Percentiles rank a stretch among this genome's conserved stretches.
Evolutionary conservation across 2,329 filamentous ascomycete genomes (phyloP).

Genomic region (Cladophialophora carrionii): DNA sequence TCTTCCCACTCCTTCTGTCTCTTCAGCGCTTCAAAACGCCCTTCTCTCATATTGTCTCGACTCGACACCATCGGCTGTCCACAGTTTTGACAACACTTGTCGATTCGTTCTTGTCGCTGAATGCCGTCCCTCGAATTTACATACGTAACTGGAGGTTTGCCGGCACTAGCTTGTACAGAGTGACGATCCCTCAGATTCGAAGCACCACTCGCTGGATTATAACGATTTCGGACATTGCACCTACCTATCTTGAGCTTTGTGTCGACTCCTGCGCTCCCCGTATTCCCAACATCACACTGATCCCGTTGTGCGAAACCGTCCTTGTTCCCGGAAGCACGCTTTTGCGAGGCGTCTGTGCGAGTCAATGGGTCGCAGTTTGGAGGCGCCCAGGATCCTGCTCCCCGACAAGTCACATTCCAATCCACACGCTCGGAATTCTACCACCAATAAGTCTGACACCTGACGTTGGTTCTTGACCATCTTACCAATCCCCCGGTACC

Average conservation of each 20-base stretch:
- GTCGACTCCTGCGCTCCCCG: neutral
- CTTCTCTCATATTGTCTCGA: slow-evolving; percentile 1
- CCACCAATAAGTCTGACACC: slow-evolving; percentile 30
- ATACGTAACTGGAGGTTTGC: neutral
- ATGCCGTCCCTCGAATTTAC: neutral
- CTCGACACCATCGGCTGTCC: neutral
- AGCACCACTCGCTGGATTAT: neutral
- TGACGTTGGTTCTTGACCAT: slow-evolving; percentile 26
- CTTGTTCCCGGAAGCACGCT: neutral
- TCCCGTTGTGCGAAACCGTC: neutral
- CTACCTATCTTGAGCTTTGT: neutral
- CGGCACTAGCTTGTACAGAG: neutral
- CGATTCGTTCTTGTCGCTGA: neutral
- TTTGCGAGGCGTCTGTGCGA: slow-evolving; percentile 1
- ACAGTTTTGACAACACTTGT: neutral
- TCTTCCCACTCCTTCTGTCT: slow-evolving; percentile 3
- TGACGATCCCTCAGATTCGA: slow-evolving; percentile 2
- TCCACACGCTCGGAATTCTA: slow-evolving; percentile 32
- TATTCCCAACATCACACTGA: neutral
- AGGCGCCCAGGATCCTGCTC: slow-evolving; percentile 19
- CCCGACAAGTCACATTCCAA: slow-evolving; percentile 33
- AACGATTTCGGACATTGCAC: neutral
- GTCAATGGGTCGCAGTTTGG: slow-evolving; percentile 27
- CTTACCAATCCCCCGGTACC: slow-evolving; percentile 24
- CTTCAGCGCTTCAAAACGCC: slow-evolving; percentile 10